Evolutionary conservation across 2,329 filamentous ascomycete species (phyloP), one percentile per base, ranked within the genome.

Genomic region (Fusarium proliferatum): DNA sequence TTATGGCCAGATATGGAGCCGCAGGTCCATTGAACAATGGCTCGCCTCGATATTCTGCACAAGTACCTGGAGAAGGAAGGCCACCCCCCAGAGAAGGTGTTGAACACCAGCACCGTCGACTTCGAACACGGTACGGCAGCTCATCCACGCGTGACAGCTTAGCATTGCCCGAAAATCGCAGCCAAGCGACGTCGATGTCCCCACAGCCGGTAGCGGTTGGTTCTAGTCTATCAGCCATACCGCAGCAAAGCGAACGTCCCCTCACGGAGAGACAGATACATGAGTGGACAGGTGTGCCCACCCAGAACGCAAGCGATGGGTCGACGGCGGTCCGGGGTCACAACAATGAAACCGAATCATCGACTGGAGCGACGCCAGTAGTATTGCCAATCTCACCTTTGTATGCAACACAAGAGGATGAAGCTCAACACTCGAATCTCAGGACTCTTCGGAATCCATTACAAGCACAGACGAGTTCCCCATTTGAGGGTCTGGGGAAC

Each of bases 21-120:
- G 34, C 41, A 34, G 75, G 77, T 21, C 36, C 74, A 28, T 58
- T 73, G 26, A 65, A 63, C 28, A 64, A 71, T 23, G 48, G 70
- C 30, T 46, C 74, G 34, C 38, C 70, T 45, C 70, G 69, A 36
- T 69, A 71, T 26, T 58, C 64, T 21, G 63, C 57, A 28, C 34
- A 70, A 16, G 63, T 55, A 26, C 33, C 70, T 11, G 59, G 63
- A 16, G 76, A 76, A 39, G 73, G 79, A 68, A 78, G 79, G 23
- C 76, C 79, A 7, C 77, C 78, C 9, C 79, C 79, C 19, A 74
- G 78, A 53, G 80, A 81, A 55, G 61, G 59, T 23, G 52, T 61
- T 38, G 78, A 79, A 55, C 75, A 76, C 42, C 77, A 79, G 57
- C 77, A 79, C 52, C 79, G 80, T 46, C 73, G 80, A 52, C 79